These are phyloP conservation scores for Discostella pseudostelligera DNA, from an alignment of 108 stramenopile species.

Conservation along the genomic window DNA sequence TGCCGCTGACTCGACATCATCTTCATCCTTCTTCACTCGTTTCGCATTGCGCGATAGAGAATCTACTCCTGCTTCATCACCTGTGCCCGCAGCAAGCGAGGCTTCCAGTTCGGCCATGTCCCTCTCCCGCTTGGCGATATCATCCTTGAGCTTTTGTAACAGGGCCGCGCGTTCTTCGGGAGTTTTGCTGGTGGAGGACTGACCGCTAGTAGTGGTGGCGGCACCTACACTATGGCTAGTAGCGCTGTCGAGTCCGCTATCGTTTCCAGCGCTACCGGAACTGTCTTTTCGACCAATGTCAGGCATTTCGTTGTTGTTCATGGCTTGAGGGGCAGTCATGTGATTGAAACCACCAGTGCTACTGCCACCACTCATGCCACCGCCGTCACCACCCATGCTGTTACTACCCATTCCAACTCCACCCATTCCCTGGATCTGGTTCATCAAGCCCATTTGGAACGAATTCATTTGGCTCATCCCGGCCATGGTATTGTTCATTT, in stretches of 20 bases:
- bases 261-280: too few species aligned
- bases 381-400: constrained; percentile 1
- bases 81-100: constrained; percentile 27
- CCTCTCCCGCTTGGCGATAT: constrained; percentile 33
- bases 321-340: constrained; percentile 3
- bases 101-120: constrained; percentile 38
- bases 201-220: too few species aligned
- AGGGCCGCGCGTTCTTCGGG: constrained; percentile 31
- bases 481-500: constrained; percentile 1
- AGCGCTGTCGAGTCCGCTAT: constrained; percentile 5
- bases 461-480: neutral
- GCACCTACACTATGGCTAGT: constrained; percentile 6
- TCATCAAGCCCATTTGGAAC: constrained; percentile 21
- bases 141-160: constrained; percentile 47
- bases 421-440: constrained; percentile 12
- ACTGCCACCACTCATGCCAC: constrained; percentile 7
- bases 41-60: too few species aligned
- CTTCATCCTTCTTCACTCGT: constrained; percentile 24
- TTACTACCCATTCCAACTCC: constrained; percentile 5
- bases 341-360: neutral
- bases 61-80: too few species aligned
- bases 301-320: constrained; percentile 1
- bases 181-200: constrained; percentile 10
- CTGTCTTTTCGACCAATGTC: too few species aligned
- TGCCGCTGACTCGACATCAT: neutral